Conservation (phyloP, 2,329 filamentous ascomycete species). For the Penicillium freii region DNA sequence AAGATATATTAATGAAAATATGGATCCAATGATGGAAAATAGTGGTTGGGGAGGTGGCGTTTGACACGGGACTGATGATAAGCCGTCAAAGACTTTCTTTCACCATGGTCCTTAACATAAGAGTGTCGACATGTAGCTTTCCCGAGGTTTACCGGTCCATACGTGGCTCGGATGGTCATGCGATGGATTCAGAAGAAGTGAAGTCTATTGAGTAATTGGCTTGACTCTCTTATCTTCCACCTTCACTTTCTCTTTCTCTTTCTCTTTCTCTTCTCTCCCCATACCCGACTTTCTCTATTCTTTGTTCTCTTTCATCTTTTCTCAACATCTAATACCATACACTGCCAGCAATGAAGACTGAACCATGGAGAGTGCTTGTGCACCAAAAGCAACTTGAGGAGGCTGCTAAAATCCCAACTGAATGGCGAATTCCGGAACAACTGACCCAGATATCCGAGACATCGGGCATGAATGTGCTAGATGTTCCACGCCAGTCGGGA, state of each 20-base stretch:
- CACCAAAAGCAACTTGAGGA: constrained; percentile 12
- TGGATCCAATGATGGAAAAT: not conserved
- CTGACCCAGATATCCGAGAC: constrained; percentile 10
- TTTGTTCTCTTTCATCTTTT: not conserved
- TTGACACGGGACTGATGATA: not conserved
- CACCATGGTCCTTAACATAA: not conserved
- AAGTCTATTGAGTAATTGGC: not conserved
- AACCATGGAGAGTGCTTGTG: constrained; percentile 12
- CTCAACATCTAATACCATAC: not conserved
- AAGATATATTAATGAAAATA: not conserved
- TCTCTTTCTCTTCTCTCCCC: not conserved
- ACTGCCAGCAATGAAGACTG: constrained; percentile 3
- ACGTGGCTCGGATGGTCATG: not conserved
- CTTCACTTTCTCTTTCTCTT: not conserved
- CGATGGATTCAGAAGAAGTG: not conserved
- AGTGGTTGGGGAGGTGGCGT: not conserved
- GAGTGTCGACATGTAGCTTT: not conserved
- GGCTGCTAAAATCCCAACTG: constrained; percentile 11
- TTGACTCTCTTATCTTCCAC: not conserved
- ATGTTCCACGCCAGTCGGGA: constrained; percentile 12
- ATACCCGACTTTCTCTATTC: not conserved
- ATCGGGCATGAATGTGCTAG: constrained; percentile 10
- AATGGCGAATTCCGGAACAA: constrained; percentile 13
- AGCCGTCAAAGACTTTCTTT: not conserved
- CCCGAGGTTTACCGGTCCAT: not conserved